These are phyloP conservation scores for Mucor sp. DNA, from an alignment of 371 early-diverging fungal genomes.

Conservation along the genomic window DNA sequence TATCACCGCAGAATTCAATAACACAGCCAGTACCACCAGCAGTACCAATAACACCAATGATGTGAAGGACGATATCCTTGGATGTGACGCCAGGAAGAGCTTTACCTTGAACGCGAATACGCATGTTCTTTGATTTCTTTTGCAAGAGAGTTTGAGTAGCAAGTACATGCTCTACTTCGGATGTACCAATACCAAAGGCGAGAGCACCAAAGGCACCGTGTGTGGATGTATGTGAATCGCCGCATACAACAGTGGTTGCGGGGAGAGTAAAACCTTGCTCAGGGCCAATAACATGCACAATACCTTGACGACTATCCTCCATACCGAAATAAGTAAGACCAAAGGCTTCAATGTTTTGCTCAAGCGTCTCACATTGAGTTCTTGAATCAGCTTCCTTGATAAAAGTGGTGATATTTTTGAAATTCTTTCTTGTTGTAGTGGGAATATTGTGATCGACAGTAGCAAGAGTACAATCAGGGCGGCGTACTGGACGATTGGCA, in stretches of 20 bases:
- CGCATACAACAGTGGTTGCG: conserved; percentile 71
- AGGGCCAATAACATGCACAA: conserved; percentile 78
- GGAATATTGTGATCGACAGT: conserved; percentile 81
- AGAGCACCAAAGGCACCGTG: conserved; percentile 78
- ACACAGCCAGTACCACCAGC: conserved; percentile 74
- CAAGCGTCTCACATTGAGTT: conserved; percentile 66
- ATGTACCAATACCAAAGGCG: conserved; percentile 77
- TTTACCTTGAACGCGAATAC: conserved; percentile 57
- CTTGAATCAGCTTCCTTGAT: conserved; percentile 66
- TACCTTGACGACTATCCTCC: conserved; percentile 69
- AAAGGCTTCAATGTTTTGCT: conserved; percentile 65
- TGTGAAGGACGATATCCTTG: conserved; percentile 70
- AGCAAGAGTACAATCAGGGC: conserved; percentile 67
- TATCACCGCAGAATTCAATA: conserved; percentile 65
- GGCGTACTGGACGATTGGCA: conserved; percentile 59
- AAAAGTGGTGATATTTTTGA: conserved; percentile 60
- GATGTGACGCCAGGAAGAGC: conserved; percentile 58
- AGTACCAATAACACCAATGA: conserved; percentile 72
- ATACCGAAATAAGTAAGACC: conserved; percentile 70
- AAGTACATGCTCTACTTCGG: conserved; percentile 75
- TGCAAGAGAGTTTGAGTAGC: conserved; percentile 72
- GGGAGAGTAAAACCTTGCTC: conserved; percentile 78
- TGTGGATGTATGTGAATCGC: conserved; percentile 75
- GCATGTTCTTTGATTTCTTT: conserved; percentile 73
- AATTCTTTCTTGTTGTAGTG: conserved; percentile 53